Conservation (phyloP, 2,329 filamentous ascomycete species). For the Thielaviopsis punctulata region DNA sequence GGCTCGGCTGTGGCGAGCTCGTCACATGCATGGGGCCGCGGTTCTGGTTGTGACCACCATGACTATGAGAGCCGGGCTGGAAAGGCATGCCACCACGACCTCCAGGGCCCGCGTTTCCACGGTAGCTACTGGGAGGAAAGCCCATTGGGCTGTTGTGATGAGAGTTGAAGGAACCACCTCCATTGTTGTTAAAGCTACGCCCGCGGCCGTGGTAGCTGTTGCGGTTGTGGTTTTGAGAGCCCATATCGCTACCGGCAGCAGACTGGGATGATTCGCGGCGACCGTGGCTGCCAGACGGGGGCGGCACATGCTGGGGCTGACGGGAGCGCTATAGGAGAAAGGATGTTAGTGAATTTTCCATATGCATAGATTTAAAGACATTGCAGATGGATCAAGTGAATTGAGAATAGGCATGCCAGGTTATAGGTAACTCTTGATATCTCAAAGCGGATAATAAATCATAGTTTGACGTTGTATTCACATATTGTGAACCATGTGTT, state of each 20-base stretch:
- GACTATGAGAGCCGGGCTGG: slow-evolving; percentile 28
- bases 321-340: slow-evolving; percentile 35
- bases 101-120: slow-evolving; percentile 24
- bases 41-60: slow-evolving; percentile 17
- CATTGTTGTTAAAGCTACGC: slow-evolving; percentile 22
- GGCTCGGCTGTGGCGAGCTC: slow-evolving; percentile 48
- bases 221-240: slow-evolving; percentile 32
- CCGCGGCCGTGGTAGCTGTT: slow-evolving; percentile 30
- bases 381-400: not conserved
- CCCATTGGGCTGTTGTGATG: slow-evolving; percentile 27
- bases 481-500: not conserved
- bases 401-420: not conserved
- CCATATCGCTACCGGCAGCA: slow-evolving; percentile 21
- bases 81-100: slow-evolving; percentile 34
- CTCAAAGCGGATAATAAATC: not conserved
- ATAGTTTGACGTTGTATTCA: not conserved
- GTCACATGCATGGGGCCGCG: slow-evolving; percentile 28
- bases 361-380: not conserved
- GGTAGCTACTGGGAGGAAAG: slow-evolving; percentile 21
- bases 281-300: slow-evolving; percentile 54
- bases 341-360: slow-evolving; percentile 1
- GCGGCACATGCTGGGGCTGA: slow-evolving; percentile 41
- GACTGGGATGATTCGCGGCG: slow-evolving; percentile 79
- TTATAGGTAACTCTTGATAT: not conserved
- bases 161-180: slow-evolving; percentile 31